Conservation (phyloP, 176 grass and related monocot genomes). For the Microstegium vimineum region DNA sequence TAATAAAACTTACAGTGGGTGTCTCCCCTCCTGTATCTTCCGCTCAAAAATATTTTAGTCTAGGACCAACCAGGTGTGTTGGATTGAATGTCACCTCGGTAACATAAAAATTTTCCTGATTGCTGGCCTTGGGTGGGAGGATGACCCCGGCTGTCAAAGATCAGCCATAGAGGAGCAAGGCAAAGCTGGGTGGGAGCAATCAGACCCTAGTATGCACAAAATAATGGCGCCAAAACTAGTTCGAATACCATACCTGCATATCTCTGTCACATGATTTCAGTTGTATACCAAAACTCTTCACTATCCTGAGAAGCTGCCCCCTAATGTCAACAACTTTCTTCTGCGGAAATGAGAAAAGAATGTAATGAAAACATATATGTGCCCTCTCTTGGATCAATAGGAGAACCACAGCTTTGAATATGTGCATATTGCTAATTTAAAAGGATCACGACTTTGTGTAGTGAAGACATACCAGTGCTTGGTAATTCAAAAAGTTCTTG, state of each 20-base stretch:
- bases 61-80: neutral
- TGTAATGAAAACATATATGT: neutral
- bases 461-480: slow-evolving; percentile 70
- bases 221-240: neutral
- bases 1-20: too few species aligned
- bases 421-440: neutral
- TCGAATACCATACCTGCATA: slow-evolving; percentile 51
- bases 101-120: neutral
- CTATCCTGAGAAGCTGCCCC: slow-evolving; percentile 70
- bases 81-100: neutral
- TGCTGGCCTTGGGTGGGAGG: neutral
- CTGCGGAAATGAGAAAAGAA: slow-evolving; percentile 42
- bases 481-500: slow-evolving; percentile 91
- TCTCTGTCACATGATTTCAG: slow-evolving; percentile 90
- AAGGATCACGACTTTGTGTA: neutral
- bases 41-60: too few species aligned
- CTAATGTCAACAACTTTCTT: slow-evolving; percentile 95
- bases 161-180: neutral
- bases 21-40: too few species aligned
- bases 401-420: slow-evolving; percentile 15
- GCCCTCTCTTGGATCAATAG: neutral
- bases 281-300: slow-evolving; percentile 67
- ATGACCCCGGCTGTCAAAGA: neutral
- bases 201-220: neutral
- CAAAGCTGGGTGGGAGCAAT: neutral